Conservation (phyloP, 2,329 filamentous ascomycete genomes). For the Clathrospora elynae region DNA sequence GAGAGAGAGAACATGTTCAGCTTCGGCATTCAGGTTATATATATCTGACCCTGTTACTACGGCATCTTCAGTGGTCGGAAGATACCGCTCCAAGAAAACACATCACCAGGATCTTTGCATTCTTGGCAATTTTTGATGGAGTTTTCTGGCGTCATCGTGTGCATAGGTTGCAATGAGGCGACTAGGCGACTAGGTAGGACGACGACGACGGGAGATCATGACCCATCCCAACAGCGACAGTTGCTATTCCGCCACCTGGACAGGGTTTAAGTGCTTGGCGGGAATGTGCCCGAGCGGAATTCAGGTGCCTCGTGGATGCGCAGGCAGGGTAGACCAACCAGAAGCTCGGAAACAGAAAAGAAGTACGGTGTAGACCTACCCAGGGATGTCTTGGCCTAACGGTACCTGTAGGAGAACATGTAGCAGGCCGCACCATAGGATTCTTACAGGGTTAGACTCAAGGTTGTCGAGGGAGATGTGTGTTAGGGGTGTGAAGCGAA, state of each 20-base stretch:
- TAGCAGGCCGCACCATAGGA: constrained; percentile 26
- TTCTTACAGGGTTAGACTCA: constrained; percentile 12
- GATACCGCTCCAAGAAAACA: constrained; percentile 18
- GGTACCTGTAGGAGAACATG: constrained; percentile 22
- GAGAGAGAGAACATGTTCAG: constrained; percentile 6
- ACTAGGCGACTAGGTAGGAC: constrained; percentile 14
- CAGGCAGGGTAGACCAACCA: constrained; percentile 16
- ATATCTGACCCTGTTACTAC: constrained; percentile 6
- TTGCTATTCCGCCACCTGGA: constrained; percentile 5
- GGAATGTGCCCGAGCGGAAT: constrained; percentile 6
- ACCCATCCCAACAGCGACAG: constrained; percentile 22
- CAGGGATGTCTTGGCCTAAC: constrained; percentile 27
- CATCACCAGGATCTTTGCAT: constrained; percentile 7
- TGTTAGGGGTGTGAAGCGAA: constrained; percentile 24
- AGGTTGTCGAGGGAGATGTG: constrained; percentile 8
- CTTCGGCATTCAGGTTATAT: constrained; percentile 14
- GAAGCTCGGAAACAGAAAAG: constrained; percentile 1
- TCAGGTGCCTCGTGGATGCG: constrained; percentile 5
- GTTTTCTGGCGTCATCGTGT: constrained; percentile 7
- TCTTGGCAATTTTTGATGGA: constrained; percentile 24
- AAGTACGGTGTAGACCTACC: constrained; percentile 6
- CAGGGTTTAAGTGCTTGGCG: constrained; percentile 10
- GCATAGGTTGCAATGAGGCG: constrained; percentile 17
- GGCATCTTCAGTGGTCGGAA: constrained; percentile 10
- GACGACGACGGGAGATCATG: constrained; percentile 14